These are phyloP conservation scores for Kluyveromyces wickerhamii DNA, from an alignment of 805 yeast genomes.

Conservation along the genomic window DNA sequence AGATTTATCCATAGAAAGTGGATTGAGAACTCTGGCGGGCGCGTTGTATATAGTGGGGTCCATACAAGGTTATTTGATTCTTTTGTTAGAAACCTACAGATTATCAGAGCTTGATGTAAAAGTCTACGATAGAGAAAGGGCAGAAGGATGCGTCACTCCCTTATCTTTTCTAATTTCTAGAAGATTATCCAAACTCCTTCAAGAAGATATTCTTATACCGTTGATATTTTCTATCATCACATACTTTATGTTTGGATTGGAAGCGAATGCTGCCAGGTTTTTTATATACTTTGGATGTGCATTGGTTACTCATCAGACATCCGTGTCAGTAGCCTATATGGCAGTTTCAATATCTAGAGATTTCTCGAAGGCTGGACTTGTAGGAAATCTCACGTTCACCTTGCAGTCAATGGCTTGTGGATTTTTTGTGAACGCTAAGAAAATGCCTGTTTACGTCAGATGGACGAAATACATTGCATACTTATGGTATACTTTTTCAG, in stretches of 20 bases:
- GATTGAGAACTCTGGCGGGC: constrained; percentile 53
- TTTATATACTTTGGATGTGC: constrained; percentile 55
- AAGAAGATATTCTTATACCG: constrained; percentile 64
- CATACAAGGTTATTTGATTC: constrained; percentile 46
- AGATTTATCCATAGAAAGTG: constrained; percentile 32
- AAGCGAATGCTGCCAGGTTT: constrained; percentile 43
- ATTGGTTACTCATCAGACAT: constrained; percentile 44
- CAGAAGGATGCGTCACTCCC: constrained; percentile 59
- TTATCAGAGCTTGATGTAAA: constrained; percentile 47
- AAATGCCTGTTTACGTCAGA: constrained; percentile 77
- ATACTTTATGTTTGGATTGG: constrained; percentile 71
- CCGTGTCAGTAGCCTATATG: constrained; percentile 23
- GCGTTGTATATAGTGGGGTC: constrained; percentile 46
- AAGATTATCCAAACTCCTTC: constrained; percentile 52
- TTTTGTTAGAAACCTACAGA: constrained; percentile 52
- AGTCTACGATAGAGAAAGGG: constrained; percentile 57
- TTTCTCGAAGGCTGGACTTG: constrained; percentile 51
- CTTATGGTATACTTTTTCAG: constrained; percentile 75
- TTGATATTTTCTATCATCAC: constrained; percentile 52
- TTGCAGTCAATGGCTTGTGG: constrained; percentile 76
- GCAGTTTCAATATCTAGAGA: constrained; percentile 51
- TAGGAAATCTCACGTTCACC: constrained; percentile 59
- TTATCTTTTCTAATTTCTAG: constrained; percentile 61
- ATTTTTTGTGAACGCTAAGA: constrained; percentile 61
- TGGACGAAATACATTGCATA: constrained; percentile 77